Base-by-base conservation (phyloP, 768 basidiomycete genomes). In the Leucosporidium creatinivorum region DNA sequence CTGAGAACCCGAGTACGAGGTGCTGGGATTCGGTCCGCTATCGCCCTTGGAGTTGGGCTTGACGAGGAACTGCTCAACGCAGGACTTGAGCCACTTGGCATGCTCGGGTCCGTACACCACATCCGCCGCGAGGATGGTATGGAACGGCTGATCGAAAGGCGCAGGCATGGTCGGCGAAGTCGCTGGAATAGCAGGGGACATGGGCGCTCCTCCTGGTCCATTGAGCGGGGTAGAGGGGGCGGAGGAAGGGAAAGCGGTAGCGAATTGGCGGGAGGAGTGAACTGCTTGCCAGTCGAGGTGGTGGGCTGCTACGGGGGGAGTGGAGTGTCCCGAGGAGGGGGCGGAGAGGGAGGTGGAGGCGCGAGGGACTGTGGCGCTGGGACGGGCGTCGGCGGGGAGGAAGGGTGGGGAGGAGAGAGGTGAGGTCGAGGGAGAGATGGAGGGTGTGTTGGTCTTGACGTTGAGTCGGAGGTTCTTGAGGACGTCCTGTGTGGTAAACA, bases 91-190 rank as follows among this genome's bases (percentile, higher is more conserved):
- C 88, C 87, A 90, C 17, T 75, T 66, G 7, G 88, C 86, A 75
- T 91, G 90, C 23, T 81, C 78, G 0, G 85, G 84, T 66, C 88
- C 83, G 77, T 92, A 91, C 13, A 92, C 81, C 58, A 91, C 86
- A 72, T 92, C 89, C 56, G 90, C 89, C 0, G 86, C 90, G 58
- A 92, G 79, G 47, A 92, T 82, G 26, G 89, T 75, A 66, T 90
- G 85, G 78, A 89, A 90, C 4, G 82, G 79, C 59, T 62, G 49
- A 52, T 80, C 64, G 63, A 73, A 69, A 1, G 72, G 72, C 2
- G 72, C 33, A 0, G 72, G 72, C 63, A 73, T 67, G 51, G 12
- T 12, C 30, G 55, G 52, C 9, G 31, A 10, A 7, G 9, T 28
- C 10, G 5, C 36, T 15, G 30, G 18, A 2, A 12, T 44, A 13